Evolutionary conservation across 768 basidiomycete genomes (phyloP).

Genomic region (Leucogyrophana mollusca): DNA sequence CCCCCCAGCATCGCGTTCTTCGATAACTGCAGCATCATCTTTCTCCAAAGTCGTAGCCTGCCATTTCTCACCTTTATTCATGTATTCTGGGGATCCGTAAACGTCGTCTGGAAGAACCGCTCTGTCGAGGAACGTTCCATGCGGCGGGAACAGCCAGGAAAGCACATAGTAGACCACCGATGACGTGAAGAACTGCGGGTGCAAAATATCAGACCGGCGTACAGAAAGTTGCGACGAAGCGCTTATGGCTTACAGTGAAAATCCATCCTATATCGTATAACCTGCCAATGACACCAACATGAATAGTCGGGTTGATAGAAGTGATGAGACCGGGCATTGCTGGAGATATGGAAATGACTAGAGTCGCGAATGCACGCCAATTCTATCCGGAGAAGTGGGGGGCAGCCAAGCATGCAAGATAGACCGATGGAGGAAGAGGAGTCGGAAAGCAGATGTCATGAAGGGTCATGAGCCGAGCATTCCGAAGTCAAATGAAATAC

Average conservation of each 20-base stretch:
- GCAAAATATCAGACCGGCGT: background rate
- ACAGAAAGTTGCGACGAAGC: background rate
- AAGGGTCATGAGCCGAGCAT: background rate
- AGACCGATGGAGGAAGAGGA: no score
- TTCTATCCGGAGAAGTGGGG: constrained; percentile 57
- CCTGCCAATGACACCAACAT: constrained; percentile 3
- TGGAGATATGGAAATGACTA: constrained; percentile 66
- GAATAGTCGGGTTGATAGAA: constrained; percentile 64
- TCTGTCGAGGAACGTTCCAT: constrained; percentile 4
- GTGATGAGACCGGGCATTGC: constrained; percentile 76
- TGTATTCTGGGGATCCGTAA: background rate
- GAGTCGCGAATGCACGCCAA: constrained; percentile 73
- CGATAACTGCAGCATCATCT: background rate
- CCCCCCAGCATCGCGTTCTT: background rate
- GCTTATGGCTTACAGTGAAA: constrained; percentile 4
- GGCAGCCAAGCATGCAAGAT: no score
- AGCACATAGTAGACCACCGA: constrained; percentile 6
- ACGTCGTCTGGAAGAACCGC: constrained; percentile 7
- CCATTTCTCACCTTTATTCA: constrained; percentile 5
- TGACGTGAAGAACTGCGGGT: constrained; percentile 5
- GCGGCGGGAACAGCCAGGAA: constrained; percentile 7
- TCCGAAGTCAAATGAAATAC: constrained; percentile 21
- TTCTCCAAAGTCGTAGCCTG: background rate
- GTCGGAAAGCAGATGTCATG: constrained; percentile 1
- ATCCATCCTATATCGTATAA: constrained; percentile 9